phyloP scores from a whole-genome alignment of 2,329 filamentous ascomycete genomes.

The Fusarium compactum region DNA sequence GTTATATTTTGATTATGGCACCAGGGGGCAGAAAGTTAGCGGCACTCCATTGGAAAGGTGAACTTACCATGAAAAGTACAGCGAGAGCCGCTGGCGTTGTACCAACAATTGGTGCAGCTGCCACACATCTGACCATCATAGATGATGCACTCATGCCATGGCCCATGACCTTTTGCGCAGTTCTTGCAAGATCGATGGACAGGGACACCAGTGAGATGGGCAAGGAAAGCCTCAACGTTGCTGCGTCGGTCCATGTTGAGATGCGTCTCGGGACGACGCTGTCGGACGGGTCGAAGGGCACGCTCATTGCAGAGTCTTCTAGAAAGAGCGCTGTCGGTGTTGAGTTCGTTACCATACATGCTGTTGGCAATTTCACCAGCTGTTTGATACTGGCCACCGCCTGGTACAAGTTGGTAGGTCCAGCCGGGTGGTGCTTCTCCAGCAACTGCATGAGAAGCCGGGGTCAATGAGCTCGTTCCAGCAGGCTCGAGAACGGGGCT shows the following conservation, averaged over 20 bases:
- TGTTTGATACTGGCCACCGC: conserved; percentile 21
- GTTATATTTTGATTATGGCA: neutral
- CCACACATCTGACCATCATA: conserved; percentile 71
- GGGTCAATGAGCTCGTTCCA: neutral
- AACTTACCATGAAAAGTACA: conserved; percentile 71
- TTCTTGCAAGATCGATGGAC: conserved; percentile 67
- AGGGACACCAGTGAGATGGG: conserved; percentile 66
- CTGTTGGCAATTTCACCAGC: conserved; percentile 62
- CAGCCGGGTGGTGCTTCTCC: neutral
- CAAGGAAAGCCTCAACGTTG: conserved; percentile 70
- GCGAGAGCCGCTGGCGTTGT: conserved; percentile 69
- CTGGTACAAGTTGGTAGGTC: neutral
- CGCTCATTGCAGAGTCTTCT: conserved; percentile 64
- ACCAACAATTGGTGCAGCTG: conserved; percentile 73
- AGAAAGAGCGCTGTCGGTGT: conserved; percentile 66
- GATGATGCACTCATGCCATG: conserved; percentile 70
- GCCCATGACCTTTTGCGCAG: conserved; percentile 70
- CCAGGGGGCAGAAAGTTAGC: neutral
- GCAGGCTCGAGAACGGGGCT: neutral
- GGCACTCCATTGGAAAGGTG: neutral
- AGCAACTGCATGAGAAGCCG: neutral
- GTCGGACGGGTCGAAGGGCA: conserved; percentile 63
- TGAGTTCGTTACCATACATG: conserved; percentile 61
- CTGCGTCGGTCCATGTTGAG: conserved; percentile 69
- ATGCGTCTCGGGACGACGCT: conserved; percentile 65